A percentile compares a stretch with the other conserved stretches of the same genome.
Conservation (phyloP, 2,329 filamentous ascomycete species). For the Cladosporium sp. region DNA sequence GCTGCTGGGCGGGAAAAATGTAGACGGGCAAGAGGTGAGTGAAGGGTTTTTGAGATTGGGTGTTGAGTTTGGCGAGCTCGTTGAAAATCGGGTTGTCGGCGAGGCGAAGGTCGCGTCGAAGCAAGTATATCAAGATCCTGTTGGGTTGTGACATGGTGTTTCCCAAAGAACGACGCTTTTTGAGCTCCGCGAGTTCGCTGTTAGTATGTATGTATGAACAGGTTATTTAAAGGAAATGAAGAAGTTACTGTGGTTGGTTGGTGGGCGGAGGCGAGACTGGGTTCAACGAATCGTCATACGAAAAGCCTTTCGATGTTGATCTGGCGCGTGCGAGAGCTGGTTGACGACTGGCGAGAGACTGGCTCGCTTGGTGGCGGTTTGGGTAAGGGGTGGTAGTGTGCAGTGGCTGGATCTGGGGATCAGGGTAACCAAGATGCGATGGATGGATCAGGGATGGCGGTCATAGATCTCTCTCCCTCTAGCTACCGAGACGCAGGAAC, state of each 20-base stretch:
- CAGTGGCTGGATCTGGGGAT: not conserved
- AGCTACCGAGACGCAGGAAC: constrained; percentile 13
- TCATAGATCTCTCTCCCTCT: constrained; percentile 6
- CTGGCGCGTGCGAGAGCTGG: constrained; percentile 4
- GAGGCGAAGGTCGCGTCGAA: constrained; percentile 68
- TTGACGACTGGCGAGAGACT: not conserved
- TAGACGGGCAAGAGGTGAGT: constrained; percentile 70
- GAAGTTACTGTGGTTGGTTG: not conserved
- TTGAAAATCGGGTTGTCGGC: constrained; percentile 71
- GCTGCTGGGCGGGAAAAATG: constrained; percentile 63
- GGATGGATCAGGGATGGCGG: constrained; percentile 9
- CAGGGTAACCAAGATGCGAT: constrained; percentile 1
- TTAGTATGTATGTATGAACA: not conserved
- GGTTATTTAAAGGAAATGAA: constrained; percentile 2
- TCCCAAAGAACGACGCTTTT: not conserved
- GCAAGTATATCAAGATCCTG: constrained; percentile 61
- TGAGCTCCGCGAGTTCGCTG: not conserved
- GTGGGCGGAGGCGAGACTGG: not conserved
- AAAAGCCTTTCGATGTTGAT: constrained; percentile 2
- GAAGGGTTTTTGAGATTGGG: constrained; percentile 40
- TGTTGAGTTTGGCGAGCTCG: constrained; percentile 44
- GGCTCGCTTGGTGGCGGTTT: too few species aligned
- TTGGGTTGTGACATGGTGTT: constrained; percentile 8
- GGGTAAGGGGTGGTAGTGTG: too few species aligned
- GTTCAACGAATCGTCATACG: constrained; percentile 6